These are phyloP conservation scores for Candolleomyces aberdarensis DNA, from an alignment of 768 basidiomycete species.

Conservation along the genomic window DNA sequence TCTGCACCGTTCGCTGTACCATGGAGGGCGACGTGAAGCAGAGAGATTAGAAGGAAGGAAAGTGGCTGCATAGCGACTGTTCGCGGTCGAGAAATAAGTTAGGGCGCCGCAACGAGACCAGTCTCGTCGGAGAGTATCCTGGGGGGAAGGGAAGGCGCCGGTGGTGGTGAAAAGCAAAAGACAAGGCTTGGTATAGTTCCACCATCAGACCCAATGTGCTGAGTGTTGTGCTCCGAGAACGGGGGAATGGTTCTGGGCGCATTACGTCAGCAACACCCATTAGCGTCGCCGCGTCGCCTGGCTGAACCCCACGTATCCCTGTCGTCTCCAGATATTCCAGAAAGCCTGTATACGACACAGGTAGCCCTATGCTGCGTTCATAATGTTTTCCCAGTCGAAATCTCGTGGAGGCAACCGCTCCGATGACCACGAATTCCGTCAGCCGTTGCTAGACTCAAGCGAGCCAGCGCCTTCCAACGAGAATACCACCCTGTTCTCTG, in stretches of 20 bases:
- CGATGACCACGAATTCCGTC: slow-evolving; percentile 40
- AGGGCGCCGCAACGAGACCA: slow-evolving; percentile 1
- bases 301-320: neutral
- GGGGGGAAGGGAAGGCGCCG: too few species aligned
- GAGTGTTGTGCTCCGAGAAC: neutral
- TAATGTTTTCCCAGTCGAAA: slow-evolving; percentile 28
- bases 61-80: neutral
- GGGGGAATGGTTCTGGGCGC: too few species aligned
- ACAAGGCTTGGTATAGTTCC: neutral
- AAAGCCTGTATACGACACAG: neutral
- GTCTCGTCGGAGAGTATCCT: slow-evolving; percentile 2
- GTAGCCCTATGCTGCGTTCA: slow-evolving; percentile 11
- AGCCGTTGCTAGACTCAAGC: slow-evolving; percentile 56
- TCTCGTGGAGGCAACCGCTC: slow-evolving; percentile 23
- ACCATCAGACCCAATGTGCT: neutral
- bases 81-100: neutral
- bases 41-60: slow-evolving; percentile 10
- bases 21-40: slow-evolving; percentile 9
- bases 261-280: neutral
- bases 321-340: neutral
- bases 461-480: slow-evolving; percentile 35
- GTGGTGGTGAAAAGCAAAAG: neutral
- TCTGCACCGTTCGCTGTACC: slow-evolving; percentile 20
- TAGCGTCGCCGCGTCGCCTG: neutral
- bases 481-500: slow-evolving; percentile 46